A percentile compares a stretch with the other conserved stretches of the same genome.
These are phyloP conservation scores for Morella rubra DNA, from an alignment of 306 rosid genomes.

Conservation along the genomic window DNA sequence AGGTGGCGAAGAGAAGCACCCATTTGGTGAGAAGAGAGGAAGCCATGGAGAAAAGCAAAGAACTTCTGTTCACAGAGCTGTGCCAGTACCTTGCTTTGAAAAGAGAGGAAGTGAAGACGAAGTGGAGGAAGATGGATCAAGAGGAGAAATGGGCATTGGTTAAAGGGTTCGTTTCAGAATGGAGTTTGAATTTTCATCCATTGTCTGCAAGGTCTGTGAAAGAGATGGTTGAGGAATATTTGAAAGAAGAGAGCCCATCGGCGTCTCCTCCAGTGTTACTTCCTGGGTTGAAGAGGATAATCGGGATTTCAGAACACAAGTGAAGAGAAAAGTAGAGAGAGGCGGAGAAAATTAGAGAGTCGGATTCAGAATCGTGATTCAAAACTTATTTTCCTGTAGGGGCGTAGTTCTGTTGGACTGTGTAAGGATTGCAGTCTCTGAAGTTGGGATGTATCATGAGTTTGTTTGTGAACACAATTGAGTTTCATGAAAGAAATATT, in stretches of 20 bases:
- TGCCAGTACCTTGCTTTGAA: slow-evolving; percentile 45
- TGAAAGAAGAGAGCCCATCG: slow-evolving; percentile 38
- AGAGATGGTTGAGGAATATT: slow-evolving; percentile 71
- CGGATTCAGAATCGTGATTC: background rate
- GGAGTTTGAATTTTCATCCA: slow-evolving; percentile 74
- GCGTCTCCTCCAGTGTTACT: slow-evolving; percentile 27
- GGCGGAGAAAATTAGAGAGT: background rate
- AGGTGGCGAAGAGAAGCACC: slow-evolving; percentile 44
- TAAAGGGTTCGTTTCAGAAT: slow-evolving; percentile 51
- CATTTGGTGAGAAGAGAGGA: slow-evolving; percentile 47
- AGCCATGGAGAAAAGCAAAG: slow-evolving; percentile 70
- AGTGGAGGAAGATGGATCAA: slow-evolving; percentile 60
- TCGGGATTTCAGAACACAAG: slow-evolving; percentile 46
- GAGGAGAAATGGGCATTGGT: slow-evolving; percentile 54
- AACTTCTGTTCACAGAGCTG: slow-evolving; percentile 59
- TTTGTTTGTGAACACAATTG: background rate
- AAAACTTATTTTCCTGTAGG: background rate
- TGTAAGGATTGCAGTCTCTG: background rate
- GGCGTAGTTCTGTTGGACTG: background rate
- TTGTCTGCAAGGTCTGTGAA: slow-evolving; percentile 64
- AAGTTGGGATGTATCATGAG: background rate
- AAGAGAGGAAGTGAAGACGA: slow-evolving; percentile 47
- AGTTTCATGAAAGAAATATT: background rate
- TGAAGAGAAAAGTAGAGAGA: background rate
- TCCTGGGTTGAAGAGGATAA: slow-evolving; percentile 44